Base-by-base conservation (phyloP, 1,284 basidiomycete species). In the Malassezia sp. region DNA sequence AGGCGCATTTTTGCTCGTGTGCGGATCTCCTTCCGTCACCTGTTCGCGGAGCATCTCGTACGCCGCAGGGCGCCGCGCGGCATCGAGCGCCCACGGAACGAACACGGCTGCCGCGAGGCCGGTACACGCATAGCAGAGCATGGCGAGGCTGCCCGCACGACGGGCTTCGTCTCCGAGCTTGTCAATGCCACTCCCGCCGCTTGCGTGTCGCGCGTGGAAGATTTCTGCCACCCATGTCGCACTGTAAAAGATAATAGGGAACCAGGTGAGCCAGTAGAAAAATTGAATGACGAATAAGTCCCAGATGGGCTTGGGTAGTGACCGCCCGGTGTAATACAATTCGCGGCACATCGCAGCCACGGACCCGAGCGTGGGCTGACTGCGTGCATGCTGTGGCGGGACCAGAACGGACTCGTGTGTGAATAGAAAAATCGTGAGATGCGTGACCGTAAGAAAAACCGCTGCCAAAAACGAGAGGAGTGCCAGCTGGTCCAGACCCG, bases 131-230 rank as follows among this genome's bases (percentile, higher is more conserved):
- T 81, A 81, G 60, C 78, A 80, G 64, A 93, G 82, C 40, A 93
- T 74, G 0, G 89, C 85, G 15, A 82, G 78, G 1, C 86, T 82
- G 15, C 88, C 90, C 2, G 84, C 76, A 3, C 88, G 79, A 0
- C 83, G 85, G 1, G 83, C 81, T 60, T 84, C 79, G 9, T 63
- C 60, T 21, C 53, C 56, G 18, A 60, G 41, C n/a, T 50, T 45
- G 20, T 57, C 53, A n/a, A n/a, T n/a, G n/a, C n/a, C 22, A 28
- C 22, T 20, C 23, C 15, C 22, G 26, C 36, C 31, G 52, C 38
- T 51, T 6, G 41, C 50, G 10, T 54, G 50, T 18, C 56, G 33
- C n/a, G 34, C 53, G 26, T 52, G 54, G 50, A 58, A 64, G 38
- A 67, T 64, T 22, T 63, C 57, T 40, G 56, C 59, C 1, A 67